phyloP scores from a whole-genome alignment of 352 stramenopile genomes.

The Globisporangium apiculatum region DNA sequence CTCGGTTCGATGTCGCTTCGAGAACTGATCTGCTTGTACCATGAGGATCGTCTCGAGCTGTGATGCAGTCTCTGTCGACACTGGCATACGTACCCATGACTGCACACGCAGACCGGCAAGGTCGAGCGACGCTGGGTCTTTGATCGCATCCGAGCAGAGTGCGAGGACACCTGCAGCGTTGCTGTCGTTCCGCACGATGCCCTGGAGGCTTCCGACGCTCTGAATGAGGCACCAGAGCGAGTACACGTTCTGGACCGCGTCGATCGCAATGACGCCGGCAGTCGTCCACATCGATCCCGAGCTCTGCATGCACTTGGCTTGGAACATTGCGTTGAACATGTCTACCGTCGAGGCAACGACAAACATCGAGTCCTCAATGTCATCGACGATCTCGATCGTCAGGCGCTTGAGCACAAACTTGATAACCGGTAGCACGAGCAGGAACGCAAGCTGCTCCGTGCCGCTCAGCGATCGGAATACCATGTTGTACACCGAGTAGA shows the following conservation, averaged over 20 bases:
- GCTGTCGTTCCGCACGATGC: neutral
- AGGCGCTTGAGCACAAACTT: constrained; percentile 4
- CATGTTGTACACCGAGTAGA: constrained; percentile 6
- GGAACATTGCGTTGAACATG: constrained; percentile 11
- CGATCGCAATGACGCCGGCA: constrained; percentile 8
- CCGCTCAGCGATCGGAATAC: constrained; percentile 1
- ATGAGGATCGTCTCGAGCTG: neutral
- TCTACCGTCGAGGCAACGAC: constrained; percentile 1
- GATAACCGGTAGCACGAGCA: constrained; percentile 8
- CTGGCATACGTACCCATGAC: neutral
- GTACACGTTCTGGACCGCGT: constrained; percentile 5
- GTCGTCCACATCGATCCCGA: constrained; percentile 11
- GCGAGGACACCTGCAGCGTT: neutral
- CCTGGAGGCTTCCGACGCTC: neutral
- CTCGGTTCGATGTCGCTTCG: neutral
- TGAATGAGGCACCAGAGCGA: neutral
- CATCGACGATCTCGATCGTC: neutral
- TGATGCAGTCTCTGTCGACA: neutral
- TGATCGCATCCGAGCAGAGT: neutral
- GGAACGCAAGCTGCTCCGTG: constrained; percentile 5
- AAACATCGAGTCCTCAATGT: constrained; percentile 4
- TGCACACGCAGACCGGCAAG: neutral
- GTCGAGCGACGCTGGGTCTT: neutral
- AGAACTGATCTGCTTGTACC: constrained; percentile 1
- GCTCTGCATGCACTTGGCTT: constrained; percentile 18